Conservation (phyloP, 2,329 filamentous ascomycete genomes). For the Verticillium albo-atrum region DNA sequence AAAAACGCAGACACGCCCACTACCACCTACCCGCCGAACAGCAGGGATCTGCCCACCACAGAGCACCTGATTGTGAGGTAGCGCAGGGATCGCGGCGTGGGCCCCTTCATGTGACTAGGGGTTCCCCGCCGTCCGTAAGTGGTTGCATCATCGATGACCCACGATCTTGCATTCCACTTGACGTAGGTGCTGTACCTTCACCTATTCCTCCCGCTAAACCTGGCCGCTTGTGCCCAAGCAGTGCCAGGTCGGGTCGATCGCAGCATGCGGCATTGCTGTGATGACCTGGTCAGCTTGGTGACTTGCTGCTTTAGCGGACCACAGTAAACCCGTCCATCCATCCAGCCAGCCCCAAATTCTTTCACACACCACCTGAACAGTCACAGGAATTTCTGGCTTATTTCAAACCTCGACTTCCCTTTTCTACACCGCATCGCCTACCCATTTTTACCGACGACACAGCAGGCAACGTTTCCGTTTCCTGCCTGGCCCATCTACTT, state of each 20-base stretch:
- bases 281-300: neutral
- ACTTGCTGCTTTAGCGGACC: neutral
- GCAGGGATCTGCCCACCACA: neutral
- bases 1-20: neutral
- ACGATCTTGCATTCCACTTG: neutral
- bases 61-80: too few relatives aligned
- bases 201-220: neutral
- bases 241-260: neutral
- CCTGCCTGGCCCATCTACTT: neutral
- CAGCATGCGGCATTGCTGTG: neutral
- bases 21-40: neutral
- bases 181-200: neutral
- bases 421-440: neutral
- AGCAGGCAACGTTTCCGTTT: neutral
- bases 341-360: neutral
- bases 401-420: neutral
- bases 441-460: neutral
- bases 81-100: neutral
- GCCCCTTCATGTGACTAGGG: neutral
- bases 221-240: neutral
- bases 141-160: constrained; percentile 2
- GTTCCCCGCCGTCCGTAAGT: neutral
- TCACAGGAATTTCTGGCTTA: neutral
- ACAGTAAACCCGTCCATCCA: neutral
- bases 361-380: neutral